Base-by-base conservation (phyloP, 106 monocot species). In the Dactylorhiza incarnata region DNA sequence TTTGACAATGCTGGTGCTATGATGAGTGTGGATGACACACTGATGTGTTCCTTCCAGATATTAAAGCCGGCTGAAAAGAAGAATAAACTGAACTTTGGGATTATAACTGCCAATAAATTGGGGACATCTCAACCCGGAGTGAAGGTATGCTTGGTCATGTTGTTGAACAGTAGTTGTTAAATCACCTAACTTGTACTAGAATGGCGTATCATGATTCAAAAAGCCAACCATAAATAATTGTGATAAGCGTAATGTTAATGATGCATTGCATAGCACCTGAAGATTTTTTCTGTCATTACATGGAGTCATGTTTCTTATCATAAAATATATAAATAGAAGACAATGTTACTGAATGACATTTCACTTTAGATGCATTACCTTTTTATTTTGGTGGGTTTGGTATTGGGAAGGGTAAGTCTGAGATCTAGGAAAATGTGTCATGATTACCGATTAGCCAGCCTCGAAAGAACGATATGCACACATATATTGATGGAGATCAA, bases 1-100 rank as follows among this genome's bases (percentile, higher is more conserved):
- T 84, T 77, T 58, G 81, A 81, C 70, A 85, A 85, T 81, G 84
- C 84, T 45, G 84, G 84, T 74, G 84, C 84, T 45, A 85, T 85
- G 77, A 85, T 85, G 84, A 85, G 84, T 52, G 81, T 81, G n/a
- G 84, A 85, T 81, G 84, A 85, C 45, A 85, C 73, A 16, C 73
- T 85, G 51, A 77, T 81, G 81, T 85, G 84, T 71, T 85, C 81
- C 25, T 85, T 85, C 52, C 84, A 85, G 49, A 81, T 85, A 73
- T 23, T 84, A 73, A 81, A 84, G 48, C 84, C 84, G n/a, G 78
- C 81, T 5, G 84, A 81, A 46, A 78, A 78, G 74, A 81, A 75
- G 68, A 76, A 59, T 9, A 85, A 74, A 55, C 70, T 69, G 45
- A 74, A 51, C 24, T 74, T 84, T 73, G 76, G 80, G 49, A 77